A percentile compares a stretch with the other conserved stretches of the same genome.
phyloP scores from a whole-genome alignment of 1,139 yeast genomes.

The Hanseniaspora uvarum region DNA sequence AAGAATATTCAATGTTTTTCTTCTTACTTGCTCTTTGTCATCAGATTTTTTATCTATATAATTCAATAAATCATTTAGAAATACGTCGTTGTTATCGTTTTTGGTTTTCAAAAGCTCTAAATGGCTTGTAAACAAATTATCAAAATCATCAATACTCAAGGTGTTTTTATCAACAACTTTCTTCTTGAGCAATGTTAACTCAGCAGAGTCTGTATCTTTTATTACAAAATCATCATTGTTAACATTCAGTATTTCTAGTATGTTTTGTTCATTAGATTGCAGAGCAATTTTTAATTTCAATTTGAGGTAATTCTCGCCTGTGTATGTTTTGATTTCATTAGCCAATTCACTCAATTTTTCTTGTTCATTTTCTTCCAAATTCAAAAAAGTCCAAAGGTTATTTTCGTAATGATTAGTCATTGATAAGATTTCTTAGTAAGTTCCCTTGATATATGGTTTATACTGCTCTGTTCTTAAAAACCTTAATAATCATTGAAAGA shows the following conservation, averaged over 20 bases:
- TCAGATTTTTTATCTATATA: neutral
- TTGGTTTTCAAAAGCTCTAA: neutral
- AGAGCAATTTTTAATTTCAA: slow-evolving; percentile 11
- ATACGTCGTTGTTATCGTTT: neutral
- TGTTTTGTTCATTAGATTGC: neutral
- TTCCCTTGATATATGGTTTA: neutral
- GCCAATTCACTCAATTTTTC: neutral
- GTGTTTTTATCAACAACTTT: neutral
- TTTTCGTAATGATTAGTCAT: neutral
- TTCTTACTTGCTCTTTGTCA: slow-evolving; percentile 1
- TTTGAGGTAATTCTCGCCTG: neutral
- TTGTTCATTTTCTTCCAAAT: slow-evolving; percentile 6
- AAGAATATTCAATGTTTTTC: neutral
- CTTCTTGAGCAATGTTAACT: slow-evolving; percentile 3
- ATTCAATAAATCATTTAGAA: neutral
- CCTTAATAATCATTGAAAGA: too few species aligned
- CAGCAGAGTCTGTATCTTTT: neutral
- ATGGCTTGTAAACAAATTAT: neutral
- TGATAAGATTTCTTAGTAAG: neutral
- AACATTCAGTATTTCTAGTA: neutral
- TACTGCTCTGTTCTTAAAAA: too few species aligned
- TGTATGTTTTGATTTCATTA: neutral
- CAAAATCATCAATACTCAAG: neutral
- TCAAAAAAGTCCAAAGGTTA: slow-evolving; percentile 8
- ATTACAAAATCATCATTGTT: neutral